These are phyloP conservation scores for Colletotrichum plurivorum DNA, from an alignment of 2,329 filamentous ascomycete genomes.

Conservation along the genomic window DNA sequence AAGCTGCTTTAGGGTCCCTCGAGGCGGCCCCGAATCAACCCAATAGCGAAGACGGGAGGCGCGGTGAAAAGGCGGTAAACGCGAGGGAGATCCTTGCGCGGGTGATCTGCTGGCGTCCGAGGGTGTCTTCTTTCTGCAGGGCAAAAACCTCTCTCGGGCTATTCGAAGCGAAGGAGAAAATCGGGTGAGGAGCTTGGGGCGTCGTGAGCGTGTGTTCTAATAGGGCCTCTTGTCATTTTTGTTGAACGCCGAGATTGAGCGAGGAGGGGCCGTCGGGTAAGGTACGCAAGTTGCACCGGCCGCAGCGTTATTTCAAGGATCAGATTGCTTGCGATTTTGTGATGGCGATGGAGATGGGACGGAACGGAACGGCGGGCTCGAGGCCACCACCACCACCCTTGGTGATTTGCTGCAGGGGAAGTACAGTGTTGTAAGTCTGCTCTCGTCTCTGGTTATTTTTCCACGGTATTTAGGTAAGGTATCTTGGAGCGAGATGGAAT, in stretches of 20 bases:
- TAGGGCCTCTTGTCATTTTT: conserved; percentile 25
- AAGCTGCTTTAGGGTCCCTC: conserved; percentile 23
- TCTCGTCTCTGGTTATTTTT: too few species aligned
- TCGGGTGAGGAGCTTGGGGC: conserved; percentile 36
- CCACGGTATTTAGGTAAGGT: too few species aligned
- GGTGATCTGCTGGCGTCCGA: not conserved
- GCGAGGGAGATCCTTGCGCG: conserved; percentile 10
- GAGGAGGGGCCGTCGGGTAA: not conserved
- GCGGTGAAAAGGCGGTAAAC: conserved; percentile 39
- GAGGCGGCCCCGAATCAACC: conserved; percentile 2
- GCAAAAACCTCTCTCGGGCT: conserved; percentile 16
- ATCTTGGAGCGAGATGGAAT: too few species aligned
- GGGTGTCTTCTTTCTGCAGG: not conserved
- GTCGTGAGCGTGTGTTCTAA: conserved; percentile 21
- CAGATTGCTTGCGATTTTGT: conserved; percentile 9
- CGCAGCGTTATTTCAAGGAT: not conserved
- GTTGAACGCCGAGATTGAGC: conserved; percentile 34
- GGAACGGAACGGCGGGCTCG: conserved; percentile 11
- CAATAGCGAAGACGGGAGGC: conserved; percentile 23
- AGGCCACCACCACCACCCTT: conserved; percentile 6
- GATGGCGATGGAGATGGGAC: conserved; percentile 22
- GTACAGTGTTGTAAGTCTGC: not conserved
- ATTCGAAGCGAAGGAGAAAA: conserved; percentile 2
- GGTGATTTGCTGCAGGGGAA: conserved; percentile 31
- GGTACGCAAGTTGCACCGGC: conserved; percentile 4